Conservation (phyloP, 495 filamentous ascomycete genomes). For the Sordaria brevicollis region DNA sequence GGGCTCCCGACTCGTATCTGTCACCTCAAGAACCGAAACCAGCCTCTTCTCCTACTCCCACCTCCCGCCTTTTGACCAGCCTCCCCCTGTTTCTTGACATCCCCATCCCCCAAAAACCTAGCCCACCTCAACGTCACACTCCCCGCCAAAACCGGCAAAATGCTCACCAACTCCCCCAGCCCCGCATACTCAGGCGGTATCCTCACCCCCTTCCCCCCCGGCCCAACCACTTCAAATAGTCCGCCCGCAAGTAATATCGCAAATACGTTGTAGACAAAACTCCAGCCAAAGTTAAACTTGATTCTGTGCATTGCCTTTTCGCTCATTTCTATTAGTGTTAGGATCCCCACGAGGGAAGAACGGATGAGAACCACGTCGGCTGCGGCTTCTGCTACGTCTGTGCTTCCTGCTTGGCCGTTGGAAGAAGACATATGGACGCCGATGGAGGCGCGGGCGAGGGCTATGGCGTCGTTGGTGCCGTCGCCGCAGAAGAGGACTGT, state of each 20-base stretch:
- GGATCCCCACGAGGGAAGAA: conserved; percentile 44
- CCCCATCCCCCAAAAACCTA: conserved; percentile 1
- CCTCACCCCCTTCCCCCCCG: conserved; percentile 30
- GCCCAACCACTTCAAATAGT: conserved; percentile 41
- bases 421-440: conserved; percentile 46
- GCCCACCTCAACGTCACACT: conserved; percentile 20
- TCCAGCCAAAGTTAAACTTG: conserved; percentile 65
- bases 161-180: conserved; percentile 67
- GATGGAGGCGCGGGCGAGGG: conserved; percentile 61
- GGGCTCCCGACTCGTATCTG: no score
- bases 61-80: no score
- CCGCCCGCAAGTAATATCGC: conserved; percentile 63
- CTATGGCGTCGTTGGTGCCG: conserved; percentile 72
- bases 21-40: no score
- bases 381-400: conserved; percentile 55
- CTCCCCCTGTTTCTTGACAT: no score
- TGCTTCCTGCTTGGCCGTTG: conserved; percentile 43
- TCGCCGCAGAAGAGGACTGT: conserved; percentile 64
- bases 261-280: conserved; percentile 61
- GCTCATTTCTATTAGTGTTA: conserved; percentile 51
- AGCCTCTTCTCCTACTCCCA: no score
- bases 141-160: conserved; percentile 59
- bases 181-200: conserved; percentile 69
- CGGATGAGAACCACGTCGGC: conserved; percentile 59
- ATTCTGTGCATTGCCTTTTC: conserved; percentile 44